phyloP scores from a whole-genome alignment of 2,329 filamentous ascomycete genomes.

The Botrytis porri region DNA sequence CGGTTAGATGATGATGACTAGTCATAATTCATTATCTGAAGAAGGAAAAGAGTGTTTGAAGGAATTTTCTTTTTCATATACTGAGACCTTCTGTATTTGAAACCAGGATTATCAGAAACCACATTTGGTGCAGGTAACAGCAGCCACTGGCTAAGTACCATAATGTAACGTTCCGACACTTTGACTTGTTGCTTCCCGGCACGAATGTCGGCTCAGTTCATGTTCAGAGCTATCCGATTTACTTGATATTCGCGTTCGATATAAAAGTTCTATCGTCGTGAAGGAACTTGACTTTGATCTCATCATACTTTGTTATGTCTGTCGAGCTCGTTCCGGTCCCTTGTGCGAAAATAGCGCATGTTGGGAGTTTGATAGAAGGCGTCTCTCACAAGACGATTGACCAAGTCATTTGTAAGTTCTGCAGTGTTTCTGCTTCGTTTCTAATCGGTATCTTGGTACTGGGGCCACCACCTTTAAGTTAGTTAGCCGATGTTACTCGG shows the following conservation, averaged over 20 bases:
- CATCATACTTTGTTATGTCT: not conserved
- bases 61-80: not conserved
- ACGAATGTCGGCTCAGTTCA: not conserved
- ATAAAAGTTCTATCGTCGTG: not conserved
- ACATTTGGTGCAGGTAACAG: not conserved
- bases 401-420: not conserved
- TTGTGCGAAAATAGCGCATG: not conserved
- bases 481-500: not conserved
- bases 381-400: not conserved
- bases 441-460: not conserved
- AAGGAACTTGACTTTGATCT: not conserved
- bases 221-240: not conserved
- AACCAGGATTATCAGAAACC: not conserved
- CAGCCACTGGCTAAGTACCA: no score
- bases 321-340: not conserved
- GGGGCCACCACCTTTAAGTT: not conserved
- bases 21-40: not conserved
- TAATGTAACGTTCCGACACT: not conserved
- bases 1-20: not conserved
- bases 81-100: not conserved
- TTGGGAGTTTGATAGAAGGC: not conserved
- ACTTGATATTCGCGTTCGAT: not conserved
- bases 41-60: not conserved
- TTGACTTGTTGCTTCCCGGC: not conserved
- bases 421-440: not conserved